Evolutionary conservation across 2,329 filamentous ascomycete species (phyloP), one percentile per base, ranked within the genome.

Genomic region (Phialophora chinensis): DNA sequence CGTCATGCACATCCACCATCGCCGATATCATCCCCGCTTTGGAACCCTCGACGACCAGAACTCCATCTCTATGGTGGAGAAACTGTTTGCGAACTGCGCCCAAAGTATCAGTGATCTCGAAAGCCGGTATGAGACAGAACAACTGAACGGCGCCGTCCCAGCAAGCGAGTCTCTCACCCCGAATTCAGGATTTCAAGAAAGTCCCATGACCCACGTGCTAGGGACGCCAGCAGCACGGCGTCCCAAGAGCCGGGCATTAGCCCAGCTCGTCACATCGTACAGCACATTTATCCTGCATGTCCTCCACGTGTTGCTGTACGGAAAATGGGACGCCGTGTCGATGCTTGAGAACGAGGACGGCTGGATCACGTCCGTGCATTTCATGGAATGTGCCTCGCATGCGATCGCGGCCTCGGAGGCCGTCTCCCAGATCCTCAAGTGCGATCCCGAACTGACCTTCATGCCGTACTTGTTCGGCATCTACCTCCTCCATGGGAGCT

Each of bases 381-480:
- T 75, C 77, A 33, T 77, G 79, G 67, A 82, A 79, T 67, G 81
- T 80, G 1, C 77, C 7, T 63, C 78, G 1, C 82, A 84, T 66
- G 80, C 82, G 33, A 79, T 84, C 49, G 77, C 78, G 1, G 82
- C 82, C 0, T 81, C 81, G 0, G 77, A 82, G 42, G 79, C 80
- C 1, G 77, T 84, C 11, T 79, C 78, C 11, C 75, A 79, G 10
- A 84, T 85, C 59, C 75, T 85, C 5, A 73, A 75, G 1, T 75
- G 79, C n/a, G 83, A 85, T 67, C 81, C 81, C 4, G 82, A 84
- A 66, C 75, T 85, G 23, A 80, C 79, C 0, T 84, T 84, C 60
- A 84, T 84, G 80, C 82, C 83, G 1, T 85, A 84, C 69, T 73
- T 84, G 1, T 83, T 84, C 59, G 82, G 83, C 0, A 84, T 84